phyloP scores from a whole-genome alignment of 2,329 filamentous ascomycete genomes.

The Leptoxyphium fumago region DNA sequence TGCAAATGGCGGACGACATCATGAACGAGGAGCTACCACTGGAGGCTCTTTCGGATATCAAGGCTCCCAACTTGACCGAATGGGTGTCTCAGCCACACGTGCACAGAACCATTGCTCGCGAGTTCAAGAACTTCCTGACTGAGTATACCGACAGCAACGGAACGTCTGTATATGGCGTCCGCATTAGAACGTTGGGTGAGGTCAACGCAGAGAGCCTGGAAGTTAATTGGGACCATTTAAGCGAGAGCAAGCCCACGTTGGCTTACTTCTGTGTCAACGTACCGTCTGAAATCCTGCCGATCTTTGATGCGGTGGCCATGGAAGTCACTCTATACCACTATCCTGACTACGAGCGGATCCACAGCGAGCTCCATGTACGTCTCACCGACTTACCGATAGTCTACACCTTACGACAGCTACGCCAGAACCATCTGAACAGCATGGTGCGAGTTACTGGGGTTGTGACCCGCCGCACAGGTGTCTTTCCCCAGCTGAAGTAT shows the following conservation, averaged over 20 bases:
- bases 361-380: conserved; percentile 93
- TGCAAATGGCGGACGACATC: conserved; percentile 78
- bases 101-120: conserved; percentile 81
- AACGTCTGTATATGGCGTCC: conserved; percentile 84
- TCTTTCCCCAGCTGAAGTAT: conserved; percentile 96
- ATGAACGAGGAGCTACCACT: conserved; percentile 92
- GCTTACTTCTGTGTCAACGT: conserved; percentile 95
- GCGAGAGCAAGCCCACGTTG: conserved; percentile 78
- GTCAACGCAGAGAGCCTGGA: conserved; percentile 93
- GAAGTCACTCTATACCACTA: conserved; percentile 93
- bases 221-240: conserved; percentile 86
- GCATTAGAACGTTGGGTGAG: conserved; percentile 90
- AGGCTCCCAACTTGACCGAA: conserved; percentile 81
- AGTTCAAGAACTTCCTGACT: conserved; percentile 95
- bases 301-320: conserved; percentile 94
- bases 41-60: conserved; percentile 82
- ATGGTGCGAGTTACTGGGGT: conserved; percentile 88
- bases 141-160: conserved; percentile 86
- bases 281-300: conserved; percentile 83
- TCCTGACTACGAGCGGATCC: conserved; percentile 93
- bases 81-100: conserved; percentile 88
- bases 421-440: conserved; percentile 91
- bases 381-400: conserved; percentile 89
- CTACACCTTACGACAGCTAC: conserved; percentile 87
- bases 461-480: conserved; percentile 82